These are phyloP conservation scores for Spiromastix sp. DNA, from an alignment of 2,329 filamentous ascomycete species.

Conservation along the genomic window DNA sequence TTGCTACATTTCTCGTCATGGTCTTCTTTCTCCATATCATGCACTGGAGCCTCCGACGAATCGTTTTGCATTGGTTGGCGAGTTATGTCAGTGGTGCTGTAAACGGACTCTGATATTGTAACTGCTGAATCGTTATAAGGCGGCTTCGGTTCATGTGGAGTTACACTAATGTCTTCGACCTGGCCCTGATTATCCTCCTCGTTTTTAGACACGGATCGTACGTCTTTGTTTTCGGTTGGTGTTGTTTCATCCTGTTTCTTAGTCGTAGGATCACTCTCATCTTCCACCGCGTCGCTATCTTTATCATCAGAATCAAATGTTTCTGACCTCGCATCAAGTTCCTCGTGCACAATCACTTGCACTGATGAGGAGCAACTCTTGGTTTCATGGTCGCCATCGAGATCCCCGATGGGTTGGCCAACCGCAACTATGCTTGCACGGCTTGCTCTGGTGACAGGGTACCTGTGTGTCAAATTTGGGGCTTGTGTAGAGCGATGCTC, in stretches of 20 bases:
- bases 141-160: background rate
- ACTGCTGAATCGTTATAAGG: background rate
- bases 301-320: constrained; percentile 6
- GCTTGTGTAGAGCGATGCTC: constrained; percentile 18
- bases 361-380: constrained; percentile 20
- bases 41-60: background rate
- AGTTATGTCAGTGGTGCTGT: background rate
- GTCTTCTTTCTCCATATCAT: background rate
- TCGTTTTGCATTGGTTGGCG: too few species aligned
- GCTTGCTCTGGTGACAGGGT: too few species aligned
- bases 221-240: background rate
- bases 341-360: constrained; percentile 18
- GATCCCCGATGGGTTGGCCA: too few species aligned
- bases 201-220: background rate
- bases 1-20: too few species aligned
- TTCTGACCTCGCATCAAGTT: constrained; percentile 12
- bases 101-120: background rate
- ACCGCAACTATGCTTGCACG: too few species aligned
- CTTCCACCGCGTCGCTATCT: background rate
- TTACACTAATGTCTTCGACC: background rate
- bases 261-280: background rate
- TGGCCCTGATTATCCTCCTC: background rate
- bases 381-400: constrained; percentile 12
- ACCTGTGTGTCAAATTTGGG: too few species aligned
- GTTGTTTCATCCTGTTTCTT: background rate